phyloP scores from a whole-genome alignment of 1,139 yeast species.

The Candida sp. region DNA sequence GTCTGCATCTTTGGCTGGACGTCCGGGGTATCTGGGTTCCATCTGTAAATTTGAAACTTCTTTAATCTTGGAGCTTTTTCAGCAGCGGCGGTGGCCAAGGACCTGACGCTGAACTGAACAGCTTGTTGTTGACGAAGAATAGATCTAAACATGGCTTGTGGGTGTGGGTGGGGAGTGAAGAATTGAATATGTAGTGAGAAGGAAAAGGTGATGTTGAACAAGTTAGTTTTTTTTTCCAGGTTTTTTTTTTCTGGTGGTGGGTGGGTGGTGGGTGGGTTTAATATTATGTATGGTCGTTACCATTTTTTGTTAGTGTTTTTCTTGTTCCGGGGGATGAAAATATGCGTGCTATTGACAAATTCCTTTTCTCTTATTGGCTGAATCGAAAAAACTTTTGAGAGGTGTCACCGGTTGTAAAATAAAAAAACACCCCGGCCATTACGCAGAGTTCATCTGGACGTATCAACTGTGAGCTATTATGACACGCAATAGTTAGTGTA shows the following conservation, averaged over 20 bases:
- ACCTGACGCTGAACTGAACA: slow-evolving; percentile 24
- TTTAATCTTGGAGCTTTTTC: slow-evolving; percentile 61
- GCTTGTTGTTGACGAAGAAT: slow-evolving; percentile 32
- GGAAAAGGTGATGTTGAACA: slow-evolving; percentile 3
- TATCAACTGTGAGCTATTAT: too few relatives aligned
- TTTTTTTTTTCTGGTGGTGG: background rate
- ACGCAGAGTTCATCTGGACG: too few relatives aligned
- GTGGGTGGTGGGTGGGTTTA: background rate
- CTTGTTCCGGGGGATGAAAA: slow-evolving; percentile 5
- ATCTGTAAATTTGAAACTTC: slow-evolving; percentile 92
- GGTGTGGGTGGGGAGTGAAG: background rate
- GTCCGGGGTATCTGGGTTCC: slow-evolving; percentile 98
- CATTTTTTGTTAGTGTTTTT: background rate
- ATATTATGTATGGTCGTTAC: background rate
- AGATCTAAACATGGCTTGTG: slow-evolving; percentile 19
- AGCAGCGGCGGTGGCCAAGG: slow-evolving; percentile 46
- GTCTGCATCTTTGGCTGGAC: slow-evolving; percentile 87
- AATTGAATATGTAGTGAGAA: background rate
- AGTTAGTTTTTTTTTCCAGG: background rate
- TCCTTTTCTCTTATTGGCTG: slow-evolving; percentile 10
- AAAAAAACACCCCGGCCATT: background rate
- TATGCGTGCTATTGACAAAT: slow-evolving; percentile 10
- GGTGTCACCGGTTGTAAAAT: background rate
- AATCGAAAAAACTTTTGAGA: background rate
- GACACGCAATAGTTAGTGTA: background rate